These are phyloP conservation scores for Starmerella bombi DNA, from an alignment of 805 yeast species.

Conservation along the genomic window DNA sequence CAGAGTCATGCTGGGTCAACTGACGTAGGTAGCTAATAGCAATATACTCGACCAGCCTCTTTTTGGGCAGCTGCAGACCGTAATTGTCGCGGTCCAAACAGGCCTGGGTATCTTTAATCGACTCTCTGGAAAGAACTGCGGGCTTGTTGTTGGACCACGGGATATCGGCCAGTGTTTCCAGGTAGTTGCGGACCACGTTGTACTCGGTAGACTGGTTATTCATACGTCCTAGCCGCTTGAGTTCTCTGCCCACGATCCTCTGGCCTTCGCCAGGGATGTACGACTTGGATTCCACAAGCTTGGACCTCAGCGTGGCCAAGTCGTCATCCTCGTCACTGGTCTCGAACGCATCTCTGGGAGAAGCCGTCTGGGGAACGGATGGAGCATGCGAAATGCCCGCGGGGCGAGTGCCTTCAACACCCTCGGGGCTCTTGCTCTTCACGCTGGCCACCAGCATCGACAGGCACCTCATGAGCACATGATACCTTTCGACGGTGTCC, in stretches of 20 bases:
- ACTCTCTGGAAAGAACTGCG: conserved; percentile 22
- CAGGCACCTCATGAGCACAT: conserved; percentile 12
- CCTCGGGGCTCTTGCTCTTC: too few relatives aligned
- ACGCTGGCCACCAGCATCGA: neutral
- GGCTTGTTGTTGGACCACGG: conserved; percentile 28
- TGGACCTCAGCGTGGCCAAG: conserved; percentile 22
- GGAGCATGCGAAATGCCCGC: too few relatives aligned
- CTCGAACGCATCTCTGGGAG: too few relatives aligned
- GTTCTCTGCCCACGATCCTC: conserved; percentile 29
- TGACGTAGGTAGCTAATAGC: conserved; percentile 56
- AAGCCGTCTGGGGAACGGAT: too few relatives aligned
- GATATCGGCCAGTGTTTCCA: conserved; percentile 31
- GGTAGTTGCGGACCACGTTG: conserved; percentile 31
- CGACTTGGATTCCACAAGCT: conserved; percentile 18
- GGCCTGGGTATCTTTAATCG: conserved; percentile 40
- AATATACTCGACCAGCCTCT: conserved; percentile 61
- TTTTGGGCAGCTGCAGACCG: conserved; percentile 62
- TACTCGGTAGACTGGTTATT: conserved; percentile 32
- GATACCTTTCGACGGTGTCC: conserved; percentile 21
- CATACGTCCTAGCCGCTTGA: conserved; percentile 30
- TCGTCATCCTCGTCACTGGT: conserved; percentile 29
- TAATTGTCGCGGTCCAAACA: conserved; percentile 64
- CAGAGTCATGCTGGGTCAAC: neutral
- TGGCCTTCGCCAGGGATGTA: conserved; percentile 27
- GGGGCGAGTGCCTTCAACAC: too few relatives aligned